A percentile compares a stretch with the other conserved stretches of the same genome.
Evolutionary conservation across 2,329 filamentous ascomycete genomes (phyloP).

Genomic region (Purpureocillium lavendulum): DNA sequence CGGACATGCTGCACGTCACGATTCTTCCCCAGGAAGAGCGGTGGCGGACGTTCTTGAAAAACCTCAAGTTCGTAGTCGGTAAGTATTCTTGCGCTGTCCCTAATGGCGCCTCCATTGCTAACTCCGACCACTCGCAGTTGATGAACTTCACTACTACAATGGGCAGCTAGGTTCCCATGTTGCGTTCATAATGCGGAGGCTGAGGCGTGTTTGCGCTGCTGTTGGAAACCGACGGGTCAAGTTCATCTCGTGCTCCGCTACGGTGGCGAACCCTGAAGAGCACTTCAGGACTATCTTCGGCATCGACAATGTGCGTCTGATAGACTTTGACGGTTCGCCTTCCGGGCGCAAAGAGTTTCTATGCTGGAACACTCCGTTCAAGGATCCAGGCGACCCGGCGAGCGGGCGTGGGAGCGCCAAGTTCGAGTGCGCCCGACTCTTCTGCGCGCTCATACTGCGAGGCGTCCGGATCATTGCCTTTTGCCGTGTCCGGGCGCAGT

Average conservation of each 20-base stretch:
- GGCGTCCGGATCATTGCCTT: constrained; percentile 92
- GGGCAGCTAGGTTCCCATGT: constrained; percentile 91
- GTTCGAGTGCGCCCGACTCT: constrained; percentile 78
- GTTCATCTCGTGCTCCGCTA: constrained; percentile 95
- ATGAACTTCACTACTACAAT: constrained; percentile 94
- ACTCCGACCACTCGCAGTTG: constrained; percentile 36
- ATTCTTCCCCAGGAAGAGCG: constrained; percentile 85
- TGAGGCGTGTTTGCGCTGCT: constrained; percentile 81
- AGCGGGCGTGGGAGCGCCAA: constrained; percentile 80
- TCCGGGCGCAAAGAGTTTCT: constrained; percentile 86
- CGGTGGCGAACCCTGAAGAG: constrained; percentile 82
- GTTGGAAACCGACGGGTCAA: constrained; percentile 78
- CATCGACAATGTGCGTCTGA: constrained; percentile 67
- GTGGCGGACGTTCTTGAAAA: constrained; percentile 83
- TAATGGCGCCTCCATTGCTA: neutral
- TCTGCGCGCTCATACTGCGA: constrained; percentile 80
- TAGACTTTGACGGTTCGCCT: constrained; percentile 89
- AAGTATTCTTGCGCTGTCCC: constrained; percentile 11
- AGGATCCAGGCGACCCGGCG: constrained; percentile 77
- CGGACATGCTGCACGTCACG: constrained; percentile 93
- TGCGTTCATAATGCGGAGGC: constrained; percentile 84
- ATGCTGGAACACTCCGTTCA: constrained; percentile 96
- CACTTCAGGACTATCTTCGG: constrained; percentile 97
- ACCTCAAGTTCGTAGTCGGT: constrained; percentile 80
- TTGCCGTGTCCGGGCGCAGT: constrained; percentile 78